These are phyloP conservation scores for Saccharomycopsis amapae DNA, from an alignment of 805 yeast species.

Conservation along the genomic window DNA sequence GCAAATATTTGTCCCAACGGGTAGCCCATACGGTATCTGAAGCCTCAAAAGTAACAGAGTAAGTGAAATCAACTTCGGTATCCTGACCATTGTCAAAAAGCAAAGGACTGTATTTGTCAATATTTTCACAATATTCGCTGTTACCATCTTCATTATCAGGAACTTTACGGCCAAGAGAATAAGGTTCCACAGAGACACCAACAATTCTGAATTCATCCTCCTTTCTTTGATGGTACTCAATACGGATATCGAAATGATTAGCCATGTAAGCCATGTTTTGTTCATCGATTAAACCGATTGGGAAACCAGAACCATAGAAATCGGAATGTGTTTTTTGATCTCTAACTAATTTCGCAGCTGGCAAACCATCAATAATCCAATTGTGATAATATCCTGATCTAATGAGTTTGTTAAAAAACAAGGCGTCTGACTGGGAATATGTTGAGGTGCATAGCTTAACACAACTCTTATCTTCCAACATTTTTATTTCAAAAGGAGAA, in stretches of 20 bases:
- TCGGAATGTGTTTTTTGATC: constrained; percentile 53
- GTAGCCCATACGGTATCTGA: constrained; percentile 91
- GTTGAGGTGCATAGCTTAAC: constrained; percentile 50
- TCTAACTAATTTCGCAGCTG: constrained; percentile 63
- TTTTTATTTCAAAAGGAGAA: constrained; percentile 77
- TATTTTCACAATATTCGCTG: not conserved
- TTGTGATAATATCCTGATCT: constrained; percentile 80
- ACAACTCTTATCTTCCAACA: constrained; percentile 71
- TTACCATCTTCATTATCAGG: constrained; percentile 5
- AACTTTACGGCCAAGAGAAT: constrained; percentile 36
- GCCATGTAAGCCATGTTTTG: constrained; percentile 50
- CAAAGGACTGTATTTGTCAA: constrained; percentile 31
- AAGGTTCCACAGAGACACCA: constrained; percentile 75
- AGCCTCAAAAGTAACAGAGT: constrained; percentile 66
- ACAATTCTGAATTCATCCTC: constrained; percentile 75
- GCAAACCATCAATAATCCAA: constrained; percentile 93
- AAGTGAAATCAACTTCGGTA: constrained; percentile 68
- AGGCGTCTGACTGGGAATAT: constrained; percentile 60
- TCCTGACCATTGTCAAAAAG: constrained; percentile 42
- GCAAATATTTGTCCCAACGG: constrained; percentile 95
- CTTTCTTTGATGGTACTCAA: constrained; percentile 78
- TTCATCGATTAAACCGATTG: constrained; percentile 63
- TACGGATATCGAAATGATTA: constrained; percentile 72
- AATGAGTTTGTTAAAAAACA: constrained; percentile 71
- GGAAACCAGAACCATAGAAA: constrained; percentile 77